Percentiles rank a stretch among this genome's conserved stretches.
phyloP scores from a whole-genome alignment of 164 flowering plant genomes.

The Vitis labrusca region DNA sequence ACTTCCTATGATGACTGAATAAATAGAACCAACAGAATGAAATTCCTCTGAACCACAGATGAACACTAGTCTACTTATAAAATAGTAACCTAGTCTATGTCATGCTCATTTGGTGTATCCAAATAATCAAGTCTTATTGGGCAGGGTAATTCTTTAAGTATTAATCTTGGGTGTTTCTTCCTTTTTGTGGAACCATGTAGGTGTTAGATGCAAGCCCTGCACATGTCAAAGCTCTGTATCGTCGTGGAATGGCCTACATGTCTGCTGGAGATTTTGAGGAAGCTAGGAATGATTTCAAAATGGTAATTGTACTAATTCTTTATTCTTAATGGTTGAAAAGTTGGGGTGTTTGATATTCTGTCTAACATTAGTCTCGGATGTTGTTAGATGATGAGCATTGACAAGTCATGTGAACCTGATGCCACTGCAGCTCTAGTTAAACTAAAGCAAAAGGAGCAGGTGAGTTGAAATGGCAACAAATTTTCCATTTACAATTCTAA shows the following conservation, averaged over 20 bases:
- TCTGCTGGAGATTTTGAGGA: conserved; percentile 88
- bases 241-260: conserved; percentile 98
- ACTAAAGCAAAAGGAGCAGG: conserved; percentile 82
- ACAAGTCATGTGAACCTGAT: conserved; percentile 84
- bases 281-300: conserved; percentile 77
- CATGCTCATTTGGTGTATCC: neutral
- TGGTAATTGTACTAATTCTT: conserved; percentile 37
- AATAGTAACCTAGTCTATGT: neutral
- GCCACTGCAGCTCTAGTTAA: conserved; percentile 83
- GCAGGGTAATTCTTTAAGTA: neutral
- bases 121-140: neutral
- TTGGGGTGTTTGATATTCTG: neutral
- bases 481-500: neutral
- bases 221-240: conserved; percentile 88
- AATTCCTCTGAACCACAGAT: neutral
- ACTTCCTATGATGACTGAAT: too few relatives aligned
- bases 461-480: conserved; percentile 10
- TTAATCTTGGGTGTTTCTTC: neutral
- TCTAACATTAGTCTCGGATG: conserved; percentile 14
- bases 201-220: conserved; percentile 84
- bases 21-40: too few relatives aligned
- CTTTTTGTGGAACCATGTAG: conserved; percentile 35
- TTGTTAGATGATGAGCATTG: conserved; percentile 69
- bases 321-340: neutral
- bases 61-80: neutral